These are phyloP conservation scores for Metarhizium rileyi DNA, from an alignment of 2,329 filamentous ascomycete species.

Conservation along the genomic window DNA sequence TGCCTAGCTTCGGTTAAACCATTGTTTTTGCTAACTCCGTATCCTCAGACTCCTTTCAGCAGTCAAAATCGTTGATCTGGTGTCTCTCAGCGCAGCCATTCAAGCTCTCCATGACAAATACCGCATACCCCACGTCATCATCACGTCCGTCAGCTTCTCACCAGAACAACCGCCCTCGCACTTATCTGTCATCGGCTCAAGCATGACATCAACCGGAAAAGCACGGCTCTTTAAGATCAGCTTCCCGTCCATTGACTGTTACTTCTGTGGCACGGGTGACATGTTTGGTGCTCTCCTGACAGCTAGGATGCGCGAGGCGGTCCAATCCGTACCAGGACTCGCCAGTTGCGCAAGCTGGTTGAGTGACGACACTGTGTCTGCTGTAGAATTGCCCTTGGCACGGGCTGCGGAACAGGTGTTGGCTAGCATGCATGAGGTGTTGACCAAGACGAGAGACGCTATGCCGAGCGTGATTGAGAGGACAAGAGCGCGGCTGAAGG, in stretches of 20 bases:
- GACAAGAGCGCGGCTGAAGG: constrained; percentile 31
- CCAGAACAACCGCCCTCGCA: constrained; percentile 38
- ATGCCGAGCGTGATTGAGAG: constrained; percentile 43
- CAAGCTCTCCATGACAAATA: constrained; percentile 67
- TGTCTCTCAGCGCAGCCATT: constrained; percentile 64
- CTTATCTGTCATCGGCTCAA: constrained; percentile 70
- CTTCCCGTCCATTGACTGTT: constrained; percentile 80
- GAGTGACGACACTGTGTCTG: constrained; percentile 59
- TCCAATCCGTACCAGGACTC: constrained; percentile 38
- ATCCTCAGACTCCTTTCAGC: constrained; percentile 63
- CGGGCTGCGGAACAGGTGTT: constrained; percentile 77
- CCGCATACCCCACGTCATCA: constrained; percentile 76
- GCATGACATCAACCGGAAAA: constrained; percentile 49
- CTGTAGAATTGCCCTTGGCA: constrained; percentile 70
- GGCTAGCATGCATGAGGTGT: constrained; percentile 82
- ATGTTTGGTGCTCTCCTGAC: constrained; percentile 95
- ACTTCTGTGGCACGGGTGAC: constrained; percentile 94
- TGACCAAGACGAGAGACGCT: constrained; percentile 57
- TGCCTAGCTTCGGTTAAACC: background rate
- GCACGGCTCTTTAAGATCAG: constrained; percentile 83
- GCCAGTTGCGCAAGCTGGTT: constrained; percentile 57
- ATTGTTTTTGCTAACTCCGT: constrained; percentile 4
- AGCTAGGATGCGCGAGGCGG: constrained; percentile 77
- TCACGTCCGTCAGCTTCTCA: constrained; percentile 75
- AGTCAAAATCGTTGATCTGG: constrained; percentile 70